A percentile compares a stretch with the other conserved stretches of the same genome.
Evolutionary conservation across 164 flowering plant species (phyloP).

Genomic region (Magnolia sinica): DNA sequence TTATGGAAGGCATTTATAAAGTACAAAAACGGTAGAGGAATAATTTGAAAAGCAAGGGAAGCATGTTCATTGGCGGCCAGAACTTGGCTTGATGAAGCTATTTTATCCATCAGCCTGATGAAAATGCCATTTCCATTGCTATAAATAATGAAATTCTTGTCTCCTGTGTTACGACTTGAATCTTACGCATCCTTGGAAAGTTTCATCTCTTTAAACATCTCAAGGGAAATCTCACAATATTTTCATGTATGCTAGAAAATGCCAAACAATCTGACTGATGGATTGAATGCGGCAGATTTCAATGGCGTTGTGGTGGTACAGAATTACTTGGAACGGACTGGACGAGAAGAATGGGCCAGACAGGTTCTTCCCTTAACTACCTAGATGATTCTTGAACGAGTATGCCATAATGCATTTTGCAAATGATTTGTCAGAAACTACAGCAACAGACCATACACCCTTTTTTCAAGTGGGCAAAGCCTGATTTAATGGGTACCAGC

Average conservation of each 20-base stretch:
- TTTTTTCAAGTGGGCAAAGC: background rate
- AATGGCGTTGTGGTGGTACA: slow-evolving; percentile 83
- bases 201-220: background rate
- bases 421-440: background rate
- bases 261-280: background rate
- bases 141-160: too few species aligned
- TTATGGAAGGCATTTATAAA: too few species aligned
- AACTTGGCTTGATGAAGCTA: too few species aligned
- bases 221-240: background rate
- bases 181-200: background rate
- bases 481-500: background rate
- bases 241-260: background rate
- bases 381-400: background rate
- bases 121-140: too few species aligned
- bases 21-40: too few species aligned
- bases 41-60: too few species aligned
- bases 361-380: slow-evolving; percentile 44
- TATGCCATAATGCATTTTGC: background rate
- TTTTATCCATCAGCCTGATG: too few species aligned
- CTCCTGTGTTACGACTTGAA: too few species aligned
- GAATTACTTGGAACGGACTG: slow-evolving; percentile 74
- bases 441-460: background rate
- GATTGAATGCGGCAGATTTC: slow-evolving; percentile 55
- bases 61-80: too few species aligned
- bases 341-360: slow-evolving; percentile 83